phyloP scores from a whole-genome alignment of 306 rosid genomes.

The Oxytropis ochrocephala region DNA sequence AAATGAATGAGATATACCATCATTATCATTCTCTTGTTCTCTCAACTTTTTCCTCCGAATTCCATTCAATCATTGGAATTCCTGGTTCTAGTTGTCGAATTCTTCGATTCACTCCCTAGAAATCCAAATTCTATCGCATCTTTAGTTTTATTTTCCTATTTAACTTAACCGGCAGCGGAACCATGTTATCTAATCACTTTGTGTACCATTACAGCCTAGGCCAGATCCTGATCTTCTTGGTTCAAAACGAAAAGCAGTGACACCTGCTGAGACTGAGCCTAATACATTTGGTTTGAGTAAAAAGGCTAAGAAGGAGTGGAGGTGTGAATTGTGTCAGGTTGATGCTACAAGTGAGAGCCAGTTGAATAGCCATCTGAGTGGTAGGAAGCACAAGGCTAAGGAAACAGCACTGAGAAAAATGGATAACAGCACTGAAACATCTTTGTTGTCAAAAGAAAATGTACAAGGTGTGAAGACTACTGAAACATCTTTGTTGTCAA shows the following conservation, averaged over 20 bases:
- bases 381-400: conserved; percentile 64
- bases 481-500: neutral
- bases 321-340: conserved; percentile 49
- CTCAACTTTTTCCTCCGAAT: too few species aligned
- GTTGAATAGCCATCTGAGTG: conserved; percentile 40
- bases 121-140: too few species aligned
- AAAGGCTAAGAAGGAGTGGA: conserved; percentile 47
- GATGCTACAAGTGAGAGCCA: conserved; percentile 17
- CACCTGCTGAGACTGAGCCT: conserved; percentile 7
- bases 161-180: too few species aligned
- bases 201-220: conserved; percentile 41
- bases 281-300: conserved; percentile 24
- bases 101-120: too few species aligned
- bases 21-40: too few species aligned
- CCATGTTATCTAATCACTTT: too few species aligned
- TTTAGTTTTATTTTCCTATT: too few species aligned
- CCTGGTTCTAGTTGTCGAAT: too few species aligned
- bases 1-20: too few species aligned
- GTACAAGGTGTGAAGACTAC: neutral
- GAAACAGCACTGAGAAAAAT: conserved; percentile 23
- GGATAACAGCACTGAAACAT: neutral
- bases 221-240: conserved; percentile 25
- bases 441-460: neutral
- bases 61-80: too few species aligned
- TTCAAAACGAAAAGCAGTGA: conserved; percentile 36